Base-by-base conservation (phyloP, 352 stramenopile genomes). In the Globisporangium rhizosaccharum region DNA sequence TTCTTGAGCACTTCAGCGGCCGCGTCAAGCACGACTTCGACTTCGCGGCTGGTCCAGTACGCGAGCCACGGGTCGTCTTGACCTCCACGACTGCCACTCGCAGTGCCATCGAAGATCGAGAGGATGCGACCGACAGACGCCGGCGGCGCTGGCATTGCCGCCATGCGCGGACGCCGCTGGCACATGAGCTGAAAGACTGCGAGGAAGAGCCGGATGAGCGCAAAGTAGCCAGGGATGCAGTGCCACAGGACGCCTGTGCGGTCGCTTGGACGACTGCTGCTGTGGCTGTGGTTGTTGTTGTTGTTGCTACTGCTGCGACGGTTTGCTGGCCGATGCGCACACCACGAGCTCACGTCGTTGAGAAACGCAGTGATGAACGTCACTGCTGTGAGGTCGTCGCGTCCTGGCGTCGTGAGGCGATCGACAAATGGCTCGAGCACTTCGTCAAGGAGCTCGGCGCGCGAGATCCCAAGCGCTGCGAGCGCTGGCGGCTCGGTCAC, bases 191-290 rank as follows among this genome's bases (percentile, higher is more conserved):
- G 59, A 65, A 92, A 92, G 30, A 90, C 64, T 9, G 71, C 70
- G 44, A 88, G 69, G 37, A 87, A 91, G 36, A 87, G 61, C 11
- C 79, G 82, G 17, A 90, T 64, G 23, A 92, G 60, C 42, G 66
- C 63, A 65, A 90, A 89, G 62, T 94, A 94, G 0, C 85, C 85
- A 12, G 85, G 85, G 20, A 94, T 58, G 12, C 79, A 90, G 60
- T 92, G 83, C 85, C 85, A 94, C 30, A 86, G 33, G 46, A 89
- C 77, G 0, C 68, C 53, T 1, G 66, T 52, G 42, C 63, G 57
- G 23, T 8, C 25, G 20, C 8, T 39, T 18, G 12, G 14, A 12
- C 25, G 20, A 12, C 33, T 61, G 44, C 25, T 33, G 23, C 5
- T 37, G 12, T 28, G 14, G 14, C 20, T 46, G 14, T 15, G 2